Base-by-base conservation (phyloP, 1,139 yeast genomes). In the Candida glucosophila region DNA sequence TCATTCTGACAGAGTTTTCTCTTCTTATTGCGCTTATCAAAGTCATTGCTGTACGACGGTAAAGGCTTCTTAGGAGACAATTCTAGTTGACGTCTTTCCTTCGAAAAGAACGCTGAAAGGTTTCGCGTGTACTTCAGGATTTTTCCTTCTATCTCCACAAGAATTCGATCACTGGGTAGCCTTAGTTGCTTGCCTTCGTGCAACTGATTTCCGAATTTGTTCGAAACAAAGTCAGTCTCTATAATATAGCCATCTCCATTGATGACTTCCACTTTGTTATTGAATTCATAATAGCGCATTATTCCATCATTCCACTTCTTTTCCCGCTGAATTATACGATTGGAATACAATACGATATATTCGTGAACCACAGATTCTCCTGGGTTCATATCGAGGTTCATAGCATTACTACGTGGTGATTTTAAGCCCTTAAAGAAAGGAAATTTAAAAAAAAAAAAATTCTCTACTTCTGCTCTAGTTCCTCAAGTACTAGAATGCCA, bases 221-320 rank as follows among this genome's bases (percentile, higher is more conserved):
- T 34, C 17, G 35, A 37, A 23, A 46, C 46, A 39, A 62, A 63
- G 29, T 55, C 59, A 7, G 54, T 44, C 8, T 55, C 55, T 3
- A 67, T 53, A 13, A 65, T 31, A 20, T 49, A 29, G 11, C 55
- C 61, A 14, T 51, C 57, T 9, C 55, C 59, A 31, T 58, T 61
- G 27, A 47, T 49, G 11, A 73, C 45, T 36, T 68, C 68, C 4
- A 68, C 43, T 33, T 67, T 63, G 26, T 58, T 52, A 40, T 73
- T 73, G 44, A 66, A 53, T 34, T 57, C 63, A 41, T 64, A 71
- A 43, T 52, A 67, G 29, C 52, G 55, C 24, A 73, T 44, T 13
- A 33, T 42, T 3, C 81, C 81, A 35, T 74, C 80, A 26, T 50
- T 46, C 78, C 79, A 74, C 29, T 48, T 52, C 43, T 73, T 73